Base-by-base conservation (phyloP, 2,329 filamentous ascomycete genomes). In the Penicillium brasilianum region DNA sequence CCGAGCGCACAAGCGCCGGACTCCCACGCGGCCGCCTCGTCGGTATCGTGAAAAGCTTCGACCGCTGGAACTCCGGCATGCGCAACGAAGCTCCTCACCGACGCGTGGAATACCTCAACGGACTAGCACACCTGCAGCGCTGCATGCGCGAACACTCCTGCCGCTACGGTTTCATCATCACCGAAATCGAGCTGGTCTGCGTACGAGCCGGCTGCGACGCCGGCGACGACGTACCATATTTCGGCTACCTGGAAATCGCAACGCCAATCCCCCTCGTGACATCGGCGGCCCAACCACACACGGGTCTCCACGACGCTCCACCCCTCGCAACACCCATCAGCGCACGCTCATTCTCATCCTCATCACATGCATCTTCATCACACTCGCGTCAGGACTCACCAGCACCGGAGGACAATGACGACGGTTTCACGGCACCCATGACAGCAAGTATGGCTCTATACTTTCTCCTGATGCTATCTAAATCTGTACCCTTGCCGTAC, bases 41-140 rank as follows among this genome's bases (percentile, higher is more conserved):
- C 52, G 91, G 94, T 7, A 84, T 97, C n/a, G 90, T 96, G 70
- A 94, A 94, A 79, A 90, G 88, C 74, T 97, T 94, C 74, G 91
- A 96, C 77, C 89, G 91, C 70, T 97, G 96, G 90, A 97, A 97
- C 83, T 95, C 92, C 0, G 91, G 91, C 64, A 96, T 97, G 91
- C 91, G 93, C 61, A 87, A 89, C 61, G 92, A 96, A 76, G 88
- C 88, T 48, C 92, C 93, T 66, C 86, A 92, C 76, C 90, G 93
- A 78, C 90, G 91, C 60, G 91, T 97, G 60, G 88, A 94, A 78
- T 97, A 97, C 80, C 88, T 97, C 20, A 89, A 90, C 54, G 92
- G 92, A 1, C 87, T 98, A 5, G 85, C 93, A 0, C 92, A 96
- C 70, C 82, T 97, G 48, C 94, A 98, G 78, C 87, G 91, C 74